A percentile compares a stretch with the other conserved stretches of the same genome.
Evolutionary conservation across 768 basidiomycete genomes (phyloP).

Genomic region (Tulasnella sp.): DNA sequence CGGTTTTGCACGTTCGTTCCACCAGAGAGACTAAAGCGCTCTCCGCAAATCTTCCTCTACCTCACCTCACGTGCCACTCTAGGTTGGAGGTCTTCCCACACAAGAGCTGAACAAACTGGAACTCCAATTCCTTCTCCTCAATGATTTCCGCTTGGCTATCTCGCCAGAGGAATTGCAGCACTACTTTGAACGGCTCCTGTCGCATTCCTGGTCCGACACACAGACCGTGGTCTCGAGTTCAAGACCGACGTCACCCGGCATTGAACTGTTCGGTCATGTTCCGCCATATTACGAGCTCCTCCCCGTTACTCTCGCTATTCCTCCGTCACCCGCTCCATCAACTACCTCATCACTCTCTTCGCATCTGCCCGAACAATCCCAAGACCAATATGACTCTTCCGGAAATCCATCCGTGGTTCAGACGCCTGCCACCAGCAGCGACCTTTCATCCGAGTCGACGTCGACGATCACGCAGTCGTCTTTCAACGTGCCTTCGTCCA

Average conservation of each 20-base stretch:
- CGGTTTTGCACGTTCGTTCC: neutral
- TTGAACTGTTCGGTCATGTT: conserved; percentile 8
- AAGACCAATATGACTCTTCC: neutral
- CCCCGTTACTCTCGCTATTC: neutral
- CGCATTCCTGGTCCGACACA: conserved; percentile 32
- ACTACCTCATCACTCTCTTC: neutral
- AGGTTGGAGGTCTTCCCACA: conserved; percentile 94
- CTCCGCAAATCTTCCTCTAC: neutral
- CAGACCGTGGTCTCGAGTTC: neutral
- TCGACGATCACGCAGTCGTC: conserved; percentile 1
- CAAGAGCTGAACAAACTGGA: conserved; percentile 93
- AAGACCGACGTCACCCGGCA: neutral
- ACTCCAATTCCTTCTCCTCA: conserved; percentile 91
- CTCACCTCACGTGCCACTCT: neutral
- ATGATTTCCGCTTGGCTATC: conserved; percentile 88
- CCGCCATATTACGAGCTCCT: neutral
- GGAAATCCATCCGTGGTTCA: neutral
- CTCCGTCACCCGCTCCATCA: neutral
- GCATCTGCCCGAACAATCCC: neutral
- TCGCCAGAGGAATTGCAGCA: conserved; percentile 85
- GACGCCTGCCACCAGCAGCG: neutral
- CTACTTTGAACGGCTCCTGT: conserved; percentile 83
- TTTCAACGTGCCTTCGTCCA: neutral
- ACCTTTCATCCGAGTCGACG: neutral
- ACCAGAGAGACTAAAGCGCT: conserved; percentile 12